Evolutionary conservation across 2,329 filamentous ascomycete genomes (phyloP), one percentile per base, ranked within the genome.

Genomic region (Zasmidium angulare): DNA sequence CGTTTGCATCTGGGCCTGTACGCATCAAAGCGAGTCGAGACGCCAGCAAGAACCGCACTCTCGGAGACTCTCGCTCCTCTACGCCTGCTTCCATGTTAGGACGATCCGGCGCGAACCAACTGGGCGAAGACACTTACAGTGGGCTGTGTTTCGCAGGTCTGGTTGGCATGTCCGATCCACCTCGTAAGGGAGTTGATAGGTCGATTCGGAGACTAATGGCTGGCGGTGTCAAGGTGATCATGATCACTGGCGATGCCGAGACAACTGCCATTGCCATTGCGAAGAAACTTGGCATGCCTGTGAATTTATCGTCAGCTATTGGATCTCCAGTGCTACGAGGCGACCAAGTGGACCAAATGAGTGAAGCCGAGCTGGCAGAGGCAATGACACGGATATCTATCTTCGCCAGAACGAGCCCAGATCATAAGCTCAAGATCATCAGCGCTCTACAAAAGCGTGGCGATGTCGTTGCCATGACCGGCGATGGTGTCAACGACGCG

Each of bases 361-460:
- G 85, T 46, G 91, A 95, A 54, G 83, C 87, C 54, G 91, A 96
- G 63, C 84, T 99, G 21, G 86, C 90, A 2, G 86, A 90, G 61
- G 91, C 91, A 9, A 95, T 99, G 74, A 85, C 89, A 59, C 88
- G 90, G 56, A 96, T 93, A 0, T 95, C 91, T 0, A 95, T 99
- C 58, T 99, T 99, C 73, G 96, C 95, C 19, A 88, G 96, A 55
- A 98, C 95, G 1, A 96, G 91, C 64, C 95, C 95, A 0, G 95
- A 99, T 63, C 95, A 99, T 79, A 99, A 99, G 78, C 86, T 99
- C 80, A 98, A 96, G 76, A 99, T 99, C 70, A 89, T 99, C 62
- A 84, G 86, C 56, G 95, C 95, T 0, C 84, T 99, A 23, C 95
- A 99, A 76, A 86, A 90, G 58, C 89, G 93, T 40, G 93, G 93